Evolutionary conservation across 306 rosid genomes (phyloP).

Genomic region (Pterocarpus santalinus): DNA sequence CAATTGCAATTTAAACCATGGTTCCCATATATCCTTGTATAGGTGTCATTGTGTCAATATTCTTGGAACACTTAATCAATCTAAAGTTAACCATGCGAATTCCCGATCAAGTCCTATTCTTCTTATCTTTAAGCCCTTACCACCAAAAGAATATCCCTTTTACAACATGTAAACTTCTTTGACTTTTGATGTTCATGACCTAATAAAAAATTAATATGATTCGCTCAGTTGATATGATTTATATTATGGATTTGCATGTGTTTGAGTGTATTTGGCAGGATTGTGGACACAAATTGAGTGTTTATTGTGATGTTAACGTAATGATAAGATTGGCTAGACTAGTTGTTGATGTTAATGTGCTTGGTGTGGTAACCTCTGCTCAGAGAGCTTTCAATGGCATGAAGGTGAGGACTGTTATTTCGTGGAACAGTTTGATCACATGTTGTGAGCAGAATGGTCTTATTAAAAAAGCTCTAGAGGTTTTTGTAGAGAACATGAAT

Average conservation of each 20-base stretch:
- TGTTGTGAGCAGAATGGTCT: slow-evolving; percentile 75
- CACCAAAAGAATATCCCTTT: slow-evolving; percentile 12
- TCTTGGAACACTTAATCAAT: background rate
- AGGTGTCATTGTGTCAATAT: background rate
- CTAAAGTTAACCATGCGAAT: background rate
- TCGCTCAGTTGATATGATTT: background rate
- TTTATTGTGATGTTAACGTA: too few species aligned
- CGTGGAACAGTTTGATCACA: slow-evolving; percentile 75
- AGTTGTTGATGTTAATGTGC: slow-evolving; percentile 58
- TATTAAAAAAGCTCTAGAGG: slow-evolving; percentile 55
- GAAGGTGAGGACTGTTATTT: slow-evolving; percentile 58
- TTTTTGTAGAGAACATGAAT: slow-evolving; percentile 62
- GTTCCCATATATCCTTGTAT: background rate
- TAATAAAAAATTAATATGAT: too few species aligned
- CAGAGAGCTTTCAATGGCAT: slow-evolving; percentile 63
- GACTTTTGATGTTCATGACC: background rate
- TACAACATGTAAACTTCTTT: background rate
- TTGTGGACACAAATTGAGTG: too few species aligned
- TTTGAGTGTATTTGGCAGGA: too few species aligned
- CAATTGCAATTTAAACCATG: too few species aligned
- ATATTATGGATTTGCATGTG: background rate
- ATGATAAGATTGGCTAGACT: too few species aligned
- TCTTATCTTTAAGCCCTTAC: background rate
- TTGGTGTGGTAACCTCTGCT: slow-evolving; percentile 57
- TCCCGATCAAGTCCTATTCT: background rate